Base-by-base conservation (phyloP, 108 stramenopile genomes). In the Bacterosira constricta region DNA sequence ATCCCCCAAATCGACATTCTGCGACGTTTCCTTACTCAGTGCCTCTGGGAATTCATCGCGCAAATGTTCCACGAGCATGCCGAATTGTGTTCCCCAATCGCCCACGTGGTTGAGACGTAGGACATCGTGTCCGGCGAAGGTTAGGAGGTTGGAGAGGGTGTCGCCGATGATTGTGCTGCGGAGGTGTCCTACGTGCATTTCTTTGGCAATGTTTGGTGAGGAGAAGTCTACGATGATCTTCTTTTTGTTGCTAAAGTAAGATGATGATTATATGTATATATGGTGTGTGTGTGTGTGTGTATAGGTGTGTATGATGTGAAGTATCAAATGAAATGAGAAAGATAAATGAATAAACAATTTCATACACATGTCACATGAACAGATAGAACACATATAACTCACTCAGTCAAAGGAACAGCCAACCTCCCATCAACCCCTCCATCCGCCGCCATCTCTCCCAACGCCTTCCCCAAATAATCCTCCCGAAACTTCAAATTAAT, bases 181-280 rank as follows among this genome's bases (percentile, higher is more conserved):
- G 52, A 99, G 83, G 75, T 99, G 99, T 15, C 99, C 99, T 13
- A 99, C 99, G 71, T 99, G 99, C 99, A 99, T 98, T 78, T 98
- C 98, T 87, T 99, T 99, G 36, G 99, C 99, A 80, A 99, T 97
- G 74, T 99, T 99, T 12, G 99, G 99, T 12, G 96, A 97, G 6
- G 93, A 94, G 82, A 87, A 99, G 82, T 99, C 99, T 6, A 99
- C 95, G 25, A 94, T 83, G 57, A 94, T 91, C 62, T 83, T 91
- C 85, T 91, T 82, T 58, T 84, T 84, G 5, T 75, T 34, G 21
- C 79, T 79, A 55, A 20, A 11, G 21, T 30, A n/a, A n/a, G n/a
- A n/a, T n/a, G n/a, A n/a, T n/a, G n/a, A n/a, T n/a, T n/a, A n/a
- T n/a, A n/a, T n/a, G n/a, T n/a, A n/a, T n/a, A n/a, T n/a, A n/a